Evolutionary conservation across 805 yeast genomes (phyloP), one percentile per base, ranked within the genome.

Genomic region (Martiniozyma abietophila): DNA sequence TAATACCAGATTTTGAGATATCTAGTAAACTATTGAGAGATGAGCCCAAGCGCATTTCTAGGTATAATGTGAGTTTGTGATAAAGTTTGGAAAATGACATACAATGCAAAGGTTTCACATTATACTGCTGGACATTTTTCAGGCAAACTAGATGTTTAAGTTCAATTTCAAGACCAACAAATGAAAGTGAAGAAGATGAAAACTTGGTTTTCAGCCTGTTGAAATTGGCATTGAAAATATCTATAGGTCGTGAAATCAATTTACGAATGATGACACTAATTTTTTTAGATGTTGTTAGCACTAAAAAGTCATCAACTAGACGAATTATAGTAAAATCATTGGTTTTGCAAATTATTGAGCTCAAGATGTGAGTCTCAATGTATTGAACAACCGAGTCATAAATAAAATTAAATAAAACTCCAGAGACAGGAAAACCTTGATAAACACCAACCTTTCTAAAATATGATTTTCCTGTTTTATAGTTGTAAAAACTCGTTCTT

Each of bases 361-460:
- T n/a, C n/a, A n/a, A n/a, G 10, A 32, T 43, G 31, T 35, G 61
- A 50, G 10, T 48, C 43, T 26, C 24, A 2, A 34, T 12, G 6
- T 21, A 20, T 19, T 64, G 61, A 8, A 80, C 66, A 20, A 88
- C 49, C 2, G 67, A 62, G 47, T 80, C 85, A 46, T 80, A 80
- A 0, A 82, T 69, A 1, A 85, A 43, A 42, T 85, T 83, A 42
- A 94, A 85, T 23, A 88, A 63, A 5, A 76, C 61, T 1, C 81
- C 69, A 37, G 95, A 89, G 4, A 86, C 53, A 2, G 78, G 75
- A 6, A 84, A 71, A 0, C 97, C 97, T 58, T 88, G 97, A 35
- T 79, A 86, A 0, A 89, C 64, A 0, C 97, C 97, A 8, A 59
- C 53, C 27, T 59, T 70, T 38, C 94, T 59, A n/a, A 52, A 48